These are phyloP conservation scores for Sclerotinia spermophila DNA, from an alignment of 2,329 filamentous ascomycete genomes.

Conservation along the genomic window DNA sequence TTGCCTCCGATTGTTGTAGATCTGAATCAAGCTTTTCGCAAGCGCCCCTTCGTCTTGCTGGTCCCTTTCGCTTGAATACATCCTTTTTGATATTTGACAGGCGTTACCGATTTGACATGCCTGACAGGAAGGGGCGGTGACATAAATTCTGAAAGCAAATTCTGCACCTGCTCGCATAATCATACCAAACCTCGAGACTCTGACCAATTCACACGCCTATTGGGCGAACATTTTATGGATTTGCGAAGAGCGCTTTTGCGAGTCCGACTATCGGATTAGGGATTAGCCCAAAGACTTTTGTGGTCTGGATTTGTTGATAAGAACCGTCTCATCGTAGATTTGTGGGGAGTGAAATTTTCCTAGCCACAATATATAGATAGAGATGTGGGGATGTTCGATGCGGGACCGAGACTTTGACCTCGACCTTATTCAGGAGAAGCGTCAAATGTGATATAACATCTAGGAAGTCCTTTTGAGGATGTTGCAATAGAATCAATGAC, in stretches of 20 bases:
- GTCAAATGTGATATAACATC: not conserved
- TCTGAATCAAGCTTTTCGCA: not conserved
- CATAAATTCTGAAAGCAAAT: not conserved
- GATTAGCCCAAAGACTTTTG: not conserved
- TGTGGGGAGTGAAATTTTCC: conserved; percentile 1
- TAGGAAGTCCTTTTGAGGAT: not conserved
- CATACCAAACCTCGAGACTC: not conserved
- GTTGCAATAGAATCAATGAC: not conserved
- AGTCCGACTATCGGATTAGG: conserved; percentile 14
- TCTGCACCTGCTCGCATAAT: not conserved
- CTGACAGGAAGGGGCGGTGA: not conserved
- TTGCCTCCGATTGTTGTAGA: not conserved
- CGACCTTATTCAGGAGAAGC: not conserved
- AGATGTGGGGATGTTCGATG: not conserved
- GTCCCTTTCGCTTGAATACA: not conserved
- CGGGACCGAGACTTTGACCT: not conserved
- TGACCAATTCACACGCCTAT: not conserved
- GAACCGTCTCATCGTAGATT: not conserved
- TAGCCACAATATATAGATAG: not conserved
- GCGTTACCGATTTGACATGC: not conserved
- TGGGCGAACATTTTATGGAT: not conserved
- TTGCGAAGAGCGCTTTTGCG: conserved; percentile 2
- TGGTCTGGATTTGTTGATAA: conserved; percentile 3
- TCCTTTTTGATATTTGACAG: conserved; percentile 2
- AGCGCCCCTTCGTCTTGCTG: conserved; percentile 2